Percentiles rank a stretch among this genome's conserved stretches.
Conservation (phyloP, 2,329 filamentous ascomycete species). For the Aureobasidium lini region DNA sequence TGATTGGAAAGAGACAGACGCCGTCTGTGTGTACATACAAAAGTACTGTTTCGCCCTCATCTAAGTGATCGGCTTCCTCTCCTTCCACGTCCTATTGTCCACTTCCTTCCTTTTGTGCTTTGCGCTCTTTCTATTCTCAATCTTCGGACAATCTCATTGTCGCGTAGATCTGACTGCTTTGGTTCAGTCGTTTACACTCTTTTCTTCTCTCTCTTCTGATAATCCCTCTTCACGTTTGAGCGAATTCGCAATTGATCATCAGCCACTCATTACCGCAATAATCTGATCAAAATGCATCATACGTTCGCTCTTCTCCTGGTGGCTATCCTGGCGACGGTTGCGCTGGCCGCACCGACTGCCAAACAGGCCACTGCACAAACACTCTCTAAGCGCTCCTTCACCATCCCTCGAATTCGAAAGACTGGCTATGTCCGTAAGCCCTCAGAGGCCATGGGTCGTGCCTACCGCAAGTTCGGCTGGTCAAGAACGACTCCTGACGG, state of each 20-base stretch:
- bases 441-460: conserved; percentile 54
- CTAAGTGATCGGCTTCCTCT: neutral
- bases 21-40: conserved; percentile 1
- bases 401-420: conserved; percentile 51
- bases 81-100: neutral
- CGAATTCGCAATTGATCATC: neutral
- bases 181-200: conserved; percentile 3
- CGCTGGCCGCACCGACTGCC: conserved; percentile 39
- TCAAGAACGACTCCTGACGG: conserved; percentile 10
- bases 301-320: conserved; percentile 2
- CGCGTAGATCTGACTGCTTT: conserved; percentile 2
- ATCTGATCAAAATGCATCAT: neutral
- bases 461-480: conserved; percentile 58
- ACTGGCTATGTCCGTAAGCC: conserved; percentile 51
- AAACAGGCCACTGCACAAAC: conserved; percentile 19
- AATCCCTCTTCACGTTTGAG: neutral
- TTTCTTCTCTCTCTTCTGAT: neutral
- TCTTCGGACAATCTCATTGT: neutral
- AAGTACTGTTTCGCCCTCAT: neutral
- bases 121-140: neutral
- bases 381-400: conserved; percentile 52
- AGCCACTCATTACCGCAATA: neutral
- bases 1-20: neutral
- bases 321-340: conserved; percentile 34
- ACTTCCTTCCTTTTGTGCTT: neutral